phyloP scores from a whole-genome alignment of 352 stramenopile species.

The Peronosclerospora sorghi region DNA sequence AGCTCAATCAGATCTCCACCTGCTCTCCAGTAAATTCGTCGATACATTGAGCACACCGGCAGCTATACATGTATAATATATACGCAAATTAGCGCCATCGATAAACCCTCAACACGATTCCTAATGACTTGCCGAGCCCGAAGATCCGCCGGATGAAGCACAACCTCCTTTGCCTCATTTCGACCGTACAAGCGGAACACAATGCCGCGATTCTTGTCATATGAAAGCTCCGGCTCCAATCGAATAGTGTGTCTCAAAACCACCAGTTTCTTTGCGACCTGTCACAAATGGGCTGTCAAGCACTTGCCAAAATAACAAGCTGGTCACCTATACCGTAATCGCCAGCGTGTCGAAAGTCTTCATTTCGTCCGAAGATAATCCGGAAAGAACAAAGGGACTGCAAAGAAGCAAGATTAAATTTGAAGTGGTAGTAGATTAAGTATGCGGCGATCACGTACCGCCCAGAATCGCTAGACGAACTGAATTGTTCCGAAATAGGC shows the following conservation, averaged over 20 bases:
- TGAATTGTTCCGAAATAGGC: constrained; percentile 69
- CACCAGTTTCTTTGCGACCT: constrained; percentile 73
- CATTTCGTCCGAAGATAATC: constrained; percentile 44
- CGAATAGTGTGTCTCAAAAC: constrained; percentile 63
- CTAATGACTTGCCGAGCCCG: constrained; percentile 36
- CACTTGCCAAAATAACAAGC: neutral
- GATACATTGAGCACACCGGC: constrained; percentile 76
- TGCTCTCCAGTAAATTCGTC: constrained; percentile 80
- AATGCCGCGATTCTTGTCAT: constrained; percentile 69
- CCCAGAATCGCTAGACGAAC: constrained; percentile 57
- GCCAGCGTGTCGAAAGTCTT: constrained; percentile 65
- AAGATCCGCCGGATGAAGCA: constrained; percentile 65
- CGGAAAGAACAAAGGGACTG: constrained; percentile 74
- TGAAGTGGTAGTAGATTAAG: neutral
- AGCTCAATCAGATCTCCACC: too few species aligned
- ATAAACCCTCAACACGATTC: neutral
- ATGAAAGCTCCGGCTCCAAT: constrained; percentile 64
- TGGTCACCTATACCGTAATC: constrained; percentile 23
- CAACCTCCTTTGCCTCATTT: constrained; percentile 57
- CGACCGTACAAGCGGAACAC: constrained; percentile 66
- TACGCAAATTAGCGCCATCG: too few species aligned
- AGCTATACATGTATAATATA: constrained; percentile 24
- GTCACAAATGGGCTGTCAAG: neutral
- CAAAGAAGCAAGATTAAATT: constrained; percentile 1
- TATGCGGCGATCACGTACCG: constrained; percentile 23